Conservation (phyloP, 2,329 filamentous ascomycete species). For the Gnomoniopsis sp. region DNA sequence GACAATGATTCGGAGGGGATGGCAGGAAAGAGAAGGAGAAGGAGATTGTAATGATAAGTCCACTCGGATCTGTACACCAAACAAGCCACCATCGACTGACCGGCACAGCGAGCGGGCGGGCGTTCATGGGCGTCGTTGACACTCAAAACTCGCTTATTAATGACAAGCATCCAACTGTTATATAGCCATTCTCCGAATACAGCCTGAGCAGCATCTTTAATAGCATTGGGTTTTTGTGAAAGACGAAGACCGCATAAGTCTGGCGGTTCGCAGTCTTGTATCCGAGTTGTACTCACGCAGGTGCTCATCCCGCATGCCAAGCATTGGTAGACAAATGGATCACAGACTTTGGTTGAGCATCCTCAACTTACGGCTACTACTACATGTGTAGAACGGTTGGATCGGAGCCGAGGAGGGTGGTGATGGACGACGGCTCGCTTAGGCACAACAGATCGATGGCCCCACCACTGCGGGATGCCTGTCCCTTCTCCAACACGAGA, state of each 20-base stretch:
- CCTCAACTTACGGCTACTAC: too few species aligned
- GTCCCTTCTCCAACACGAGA: neutral
- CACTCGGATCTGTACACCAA: slow-evolving; percentile 12
- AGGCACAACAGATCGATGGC: too few species aligned
- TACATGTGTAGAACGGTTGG: too few species aligned
- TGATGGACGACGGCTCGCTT: too few species aligned
- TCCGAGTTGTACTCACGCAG: too few species aligned
- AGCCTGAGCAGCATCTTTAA: neutral
- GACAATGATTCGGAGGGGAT: neutral
- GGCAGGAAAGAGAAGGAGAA: neutral
- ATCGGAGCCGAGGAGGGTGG: too few species aligned
- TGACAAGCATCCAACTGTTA: neutral
- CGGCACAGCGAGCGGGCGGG: neutral
- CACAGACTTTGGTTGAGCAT: too few species aligned
- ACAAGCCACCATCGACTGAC: slow-evolving; percentile 11
- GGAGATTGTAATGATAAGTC: slow-evolving; percentile 16
- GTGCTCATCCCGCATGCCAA: too few species aligned
- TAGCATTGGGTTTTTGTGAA: neutral
- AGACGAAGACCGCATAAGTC: too few species aligned
- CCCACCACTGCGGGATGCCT: too few species aligned
- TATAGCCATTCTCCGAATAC: neutral
- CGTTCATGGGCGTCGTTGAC: slow-evolving; percentile 4
- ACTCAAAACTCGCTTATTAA: neutral
- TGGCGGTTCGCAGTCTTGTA: too few species aligned
- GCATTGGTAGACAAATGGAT: too few species aligned